Base-by-base conservation (phyloP, 2,329 filamentous ascomycete genomes). In the Aspergillus hortae region DNA sequence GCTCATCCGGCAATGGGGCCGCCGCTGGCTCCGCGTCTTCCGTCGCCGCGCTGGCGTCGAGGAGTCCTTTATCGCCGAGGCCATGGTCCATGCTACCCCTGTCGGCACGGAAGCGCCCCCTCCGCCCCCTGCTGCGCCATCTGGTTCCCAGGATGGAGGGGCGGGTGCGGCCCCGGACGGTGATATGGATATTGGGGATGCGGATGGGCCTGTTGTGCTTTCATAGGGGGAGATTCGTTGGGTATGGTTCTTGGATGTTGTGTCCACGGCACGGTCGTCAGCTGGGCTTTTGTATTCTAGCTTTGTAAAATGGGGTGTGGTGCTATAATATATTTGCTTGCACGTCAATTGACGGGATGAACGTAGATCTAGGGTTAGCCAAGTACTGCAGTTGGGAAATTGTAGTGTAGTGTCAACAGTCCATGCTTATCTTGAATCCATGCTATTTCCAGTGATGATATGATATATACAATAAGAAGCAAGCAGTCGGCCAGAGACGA, bases 1-100 rank as follows among this genome's bases (percentile, higher is more conserved):
- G 54, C 76, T 92, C 58, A 81, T 95, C 52, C 81, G 82, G 56
- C 80, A 83, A 46, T 97, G 94, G 94, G 92, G 88, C 0, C 82
- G 84, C 66, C 82, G 91, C 44, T 99, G 94, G 94, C 76, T 90
- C 56, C 81, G 90, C 30, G 90, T 94, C 1, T 96, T 96, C 70
- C 78, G 85, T 63, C 80, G 94, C 41, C 88, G 90, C 72, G 83
- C 83, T 12, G 89, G 89, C 2, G 89, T 97, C 12, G 92, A 97
- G 74, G 91, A 96, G 72, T 82, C 88, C 0, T 80, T 83, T 54
- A 80, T 85, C 15, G 75, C 77, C 10, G 83, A 85, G 60, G 76
- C 77, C 15, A 76, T 81, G 47, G 73, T 78, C 3, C 72, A 74
- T 53, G 77, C 80, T 10, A 71, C 68, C 15, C 73, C 73, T 1